Base-by-base conservation (phyloP, 1,139 yeast species). In the Geotrichum citri-aurantii region DNA sequence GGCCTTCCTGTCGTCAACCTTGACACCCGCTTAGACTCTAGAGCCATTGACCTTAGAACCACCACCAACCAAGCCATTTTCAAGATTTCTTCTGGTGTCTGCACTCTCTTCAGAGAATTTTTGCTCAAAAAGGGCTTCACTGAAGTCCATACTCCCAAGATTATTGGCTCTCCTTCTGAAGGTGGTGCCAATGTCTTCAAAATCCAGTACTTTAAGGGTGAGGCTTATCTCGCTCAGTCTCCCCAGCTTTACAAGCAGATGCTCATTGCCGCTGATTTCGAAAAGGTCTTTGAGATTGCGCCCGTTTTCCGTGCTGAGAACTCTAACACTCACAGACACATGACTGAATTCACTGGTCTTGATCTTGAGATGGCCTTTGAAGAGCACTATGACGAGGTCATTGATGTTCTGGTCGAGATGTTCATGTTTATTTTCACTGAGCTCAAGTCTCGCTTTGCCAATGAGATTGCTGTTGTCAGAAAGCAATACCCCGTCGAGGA, bases 261-360 rank as follows among this genome's bases (percentile, higher is more conserved):
- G 82, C 83, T 93, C 73, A 93, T 93, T 76, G 96, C 97, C 57
- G 95, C 96, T 63, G 99, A 93, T 77, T 93, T 93, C 70, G 99
- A 93, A 78, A 84, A 82, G 69, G 99, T 93, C 55, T 95, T 85
- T 71, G 99, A 93, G 78, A 82, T 93, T 69, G 98, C 95, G 1
- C 98, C 99, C 54, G 99, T 93, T 58, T 93, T 93, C 82, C 85
- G 99, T 77, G 99, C 99, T 60, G 99, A 93, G 76, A 93, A 93
- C 80, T 92, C 98, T 64, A 91, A 93, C 79, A 93, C 99, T 31
- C 98, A 93, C 75, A 92, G 99, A 78, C 99, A 93, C 76, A 87
- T 93, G 97, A 93, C 99, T 61, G 99, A 93, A 76, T 93, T 93
- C 75, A 88, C 88, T 62, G 99, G 99, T 60, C 85, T 95, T 70